phyloP scores from a whole-genome alignment of 1,284 basidiomycete species.

The Tremellales sp. region DNA sequence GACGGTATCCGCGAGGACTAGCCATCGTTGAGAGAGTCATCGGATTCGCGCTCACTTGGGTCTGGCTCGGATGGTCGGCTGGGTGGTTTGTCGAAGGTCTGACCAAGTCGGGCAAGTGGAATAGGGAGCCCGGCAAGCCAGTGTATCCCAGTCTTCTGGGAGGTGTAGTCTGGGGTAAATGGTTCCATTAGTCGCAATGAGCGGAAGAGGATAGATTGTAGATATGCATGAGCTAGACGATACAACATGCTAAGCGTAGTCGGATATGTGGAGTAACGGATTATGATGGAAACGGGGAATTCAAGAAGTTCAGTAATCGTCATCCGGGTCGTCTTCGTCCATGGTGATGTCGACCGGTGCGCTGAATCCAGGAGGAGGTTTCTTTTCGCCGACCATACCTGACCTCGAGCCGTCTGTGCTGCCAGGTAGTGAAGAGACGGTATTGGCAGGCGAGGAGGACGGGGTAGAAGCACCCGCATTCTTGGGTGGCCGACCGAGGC shows the following conservation, averaged over 20 bases:
- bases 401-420: neutral
- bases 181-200: conserved; percentile 22
- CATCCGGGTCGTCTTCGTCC: neutral
- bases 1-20: conserved; percentile 17
- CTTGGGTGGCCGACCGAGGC: conserved; percentile 26
- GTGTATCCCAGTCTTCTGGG: conserved; percentile 17
- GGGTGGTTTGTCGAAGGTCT: conserved; percentile 34
- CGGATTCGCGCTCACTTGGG: conserved; percentile 40
- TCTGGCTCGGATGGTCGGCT: conserved; percentile 40
- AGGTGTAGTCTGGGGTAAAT: conserved; percentile 24
- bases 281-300: neutral
- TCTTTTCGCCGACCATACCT: neutral
- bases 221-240: neutral
- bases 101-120: conserved; percentile 23
- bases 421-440: conserved; percentile 12
- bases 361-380: neutral
- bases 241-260: too few relatives aligned
- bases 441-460: conserved; percentile 18
- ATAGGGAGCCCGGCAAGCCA: conserved; percentile 9
- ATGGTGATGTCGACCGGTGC: neutral
- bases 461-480: conserved; percentile 13
- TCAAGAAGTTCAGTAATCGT: neutral
- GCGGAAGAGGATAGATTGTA: neutral
- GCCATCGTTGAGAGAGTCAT: conserved; percentile 25
- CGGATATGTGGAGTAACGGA: neutral